Evolutionary conservation across 176 grass and related monocot genomes (phyloP).

Genomic region (Oryza meridionalis): DNA sequence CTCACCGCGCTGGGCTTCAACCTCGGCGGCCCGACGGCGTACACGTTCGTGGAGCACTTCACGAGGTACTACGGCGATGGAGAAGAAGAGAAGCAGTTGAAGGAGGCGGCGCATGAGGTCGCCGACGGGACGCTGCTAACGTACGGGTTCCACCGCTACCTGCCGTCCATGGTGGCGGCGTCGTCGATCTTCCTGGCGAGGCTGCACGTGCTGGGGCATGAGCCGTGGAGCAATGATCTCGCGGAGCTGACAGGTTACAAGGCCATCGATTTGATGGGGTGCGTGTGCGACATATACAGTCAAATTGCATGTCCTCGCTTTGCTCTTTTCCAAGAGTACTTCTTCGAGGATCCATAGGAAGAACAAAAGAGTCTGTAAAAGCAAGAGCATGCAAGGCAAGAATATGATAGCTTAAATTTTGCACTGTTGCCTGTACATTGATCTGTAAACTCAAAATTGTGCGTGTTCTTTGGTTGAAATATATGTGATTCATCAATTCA

Average conservation of each 20-base stretch:
- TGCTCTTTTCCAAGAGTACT: neutral
- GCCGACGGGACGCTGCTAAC: neutral
- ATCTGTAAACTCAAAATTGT: neutral
- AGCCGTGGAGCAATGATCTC: neutral
- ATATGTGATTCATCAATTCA: neutral
- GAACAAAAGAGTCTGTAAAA: neutral
- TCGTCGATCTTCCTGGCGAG: conserved; percentile 33
- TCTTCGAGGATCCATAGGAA: neutral
- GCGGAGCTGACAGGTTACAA: conserved; percentile 36
- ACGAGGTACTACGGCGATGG: neutral
- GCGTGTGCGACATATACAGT: neutral
- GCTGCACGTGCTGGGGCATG: neutral
- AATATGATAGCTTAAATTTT: neutral
- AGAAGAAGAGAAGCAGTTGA: neutral
- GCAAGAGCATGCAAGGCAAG: neutral
- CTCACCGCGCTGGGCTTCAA: conserved; percentile 29
- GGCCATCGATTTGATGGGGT: neutral
- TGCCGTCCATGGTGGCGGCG: conserved; percentile 39
- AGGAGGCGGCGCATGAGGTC: neutral
- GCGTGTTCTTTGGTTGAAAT: neutral
- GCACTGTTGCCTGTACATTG: too few relatives aligned
- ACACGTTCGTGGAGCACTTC: conserved; percentile 48
- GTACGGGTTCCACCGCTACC: conserved; percentile 10
- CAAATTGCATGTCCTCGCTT: neutral
- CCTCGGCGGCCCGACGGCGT: conserved; percentile 31